phyloP scores from a whole-genome alignment of 2,329 filamentous ascomycete genomes.

The Apiospora marii region DNA sequence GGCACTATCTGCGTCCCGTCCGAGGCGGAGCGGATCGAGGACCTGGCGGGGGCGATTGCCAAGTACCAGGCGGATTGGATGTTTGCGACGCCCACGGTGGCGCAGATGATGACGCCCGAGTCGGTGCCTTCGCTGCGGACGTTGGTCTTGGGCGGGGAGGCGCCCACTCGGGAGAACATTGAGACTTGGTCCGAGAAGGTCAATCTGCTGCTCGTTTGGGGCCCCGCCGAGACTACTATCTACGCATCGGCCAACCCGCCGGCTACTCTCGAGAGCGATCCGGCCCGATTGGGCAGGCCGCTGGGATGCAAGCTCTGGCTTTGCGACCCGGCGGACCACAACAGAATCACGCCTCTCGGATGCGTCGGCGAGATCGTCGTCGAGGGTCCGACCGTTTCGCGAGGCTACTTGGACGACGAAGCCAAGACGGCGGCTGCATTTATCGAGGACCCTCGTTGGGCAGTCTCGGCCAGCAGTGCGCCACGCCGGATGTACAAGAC shows the following conservation, averaged over 20 bases:
- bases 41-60: neutral
- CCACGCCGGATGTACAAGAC: neutral
- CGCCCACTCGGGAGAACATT: conserved; percentile 4
- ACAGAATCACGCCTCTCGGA: neutral
- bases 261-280: too few relatives aligned
- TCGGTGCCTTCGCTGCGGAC: neutral
- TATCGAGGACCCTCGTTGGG: neutral
- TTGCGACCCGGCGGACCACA: neutral
- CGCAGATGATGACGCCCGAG: neutral
- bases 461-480: neutral
- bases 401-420: neutral
- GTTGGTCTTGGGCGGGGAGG: neutral
- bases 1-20: conserved; percentile 25
- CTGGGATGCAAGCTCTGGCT: conserved; percentile 22
- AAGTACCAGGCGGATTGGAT: neutral
- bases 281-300: conserved; percentile 2
- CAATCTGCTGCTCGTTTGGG: conserved; percentile 12
- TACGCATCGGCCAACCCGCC: neutral
- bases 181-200: conserved; percentile 22
- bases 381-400: neutral
- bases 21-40: neutral
- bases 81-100: neutral
- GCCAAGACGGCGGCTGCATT: neutral
- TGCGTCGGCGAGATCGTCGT: neutral
- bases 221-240: conserved; percentile 22